Percentiles rank a stretch among this genome's conserved stretches.
Conservation (phyloP, 345 rosid species). For the Ricinus communis region DNA sequence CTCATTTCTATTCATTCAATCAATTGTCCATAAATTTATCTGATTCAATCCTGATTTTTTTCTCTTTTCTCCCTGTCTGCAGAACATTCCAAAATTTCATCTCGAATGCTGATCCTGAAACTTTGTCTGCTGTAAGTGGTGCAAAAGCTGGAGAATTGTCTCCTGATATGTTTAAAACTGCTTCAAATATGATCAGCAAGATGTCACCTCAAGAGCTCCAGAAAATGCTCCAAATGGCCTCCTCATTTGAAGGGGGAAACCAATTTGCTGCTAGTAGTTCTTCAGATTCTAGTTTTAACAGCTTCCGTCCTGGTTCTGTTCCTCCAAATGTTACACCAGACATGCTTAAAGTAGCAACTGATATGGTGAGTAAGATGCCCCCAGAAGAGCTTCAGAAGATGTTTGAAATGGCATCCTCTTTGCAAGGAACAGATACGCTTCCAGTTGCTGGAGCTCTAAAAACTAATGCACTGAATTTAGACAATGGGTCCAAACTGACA, state of each 20-base stretch:
- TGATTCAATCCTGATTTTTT: background rate
- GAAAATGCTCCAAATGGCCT: conserved; percentile 75
- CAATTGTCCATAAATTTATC: background rate
- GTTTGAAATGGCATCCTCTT: conserved; percentile 80
- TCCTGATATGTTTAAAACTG: conserved; percentile 79
- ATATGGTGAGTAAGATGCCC: conserved; percentile 79
- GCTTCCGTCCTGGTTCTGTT: conserved; percentile 41
- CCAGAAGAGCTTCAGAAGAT: conserved; percentile 77
- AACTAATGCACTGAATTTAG: conserved; percentile 23
- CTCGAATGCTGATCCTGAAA: conserved; percentile 66
- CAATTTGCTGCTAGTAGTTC: conserved; percentile 36
- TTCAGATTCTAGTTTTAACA: conserved; percentile 31
- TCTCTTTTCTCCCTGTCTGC: conserved; percentile 22
- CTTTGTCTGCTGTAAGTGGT: conserved; percentile 66
- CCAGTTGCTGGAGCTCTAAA: conserved; percentile 33
- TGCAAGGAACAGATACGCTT: conserved; percentile 40
- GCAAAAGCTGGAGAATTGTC: conserved; percentile 73
- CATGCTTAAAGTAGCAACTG: conserved; percentile 79
- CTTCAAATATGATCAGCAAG: conserved; percentile 80
- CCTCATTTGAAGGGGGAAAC: conserved; percentile 63
- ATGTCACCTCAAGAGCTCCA: conserved; percentile 93
- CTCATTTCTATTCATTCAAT: background rate
- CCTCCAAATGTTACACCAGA: conserved; percentile 66
- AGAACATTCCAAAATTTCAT: conserved; percentile 82
- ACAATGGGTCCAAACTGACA: conserved; percentile 24